These are phyloP conservation scores for Metschnikowia gelsemii DNA, from an alignment of 805 yeast species.

Conservation along the genomic window DNA sequence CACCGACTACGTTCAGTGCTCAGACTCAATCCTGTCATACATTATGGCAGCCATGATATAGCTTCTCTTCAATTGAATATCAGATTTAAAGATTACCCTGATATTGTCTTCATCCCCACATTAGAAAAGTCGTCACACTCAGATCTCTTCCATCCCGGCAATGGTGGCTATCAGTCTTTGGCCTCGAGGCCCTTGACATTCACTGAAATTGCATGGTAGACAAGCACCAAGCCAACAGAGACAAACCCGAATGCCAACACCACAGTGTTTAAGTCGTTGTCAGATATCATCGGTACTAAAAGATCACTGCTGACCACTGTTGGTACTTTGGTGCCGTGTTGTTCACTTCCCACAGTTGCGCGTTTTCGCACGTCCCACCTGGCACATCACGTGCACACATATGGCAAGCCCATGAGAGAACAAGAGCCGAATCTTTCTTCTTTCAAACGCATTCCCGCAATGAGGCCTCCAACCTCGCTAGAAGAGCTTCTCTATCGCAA, in stretches of 20 bases:
- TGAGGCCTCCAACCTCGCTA: conserved; percentile 14
- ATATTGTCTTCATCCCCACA: not conserved
- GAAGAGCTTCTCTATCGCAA: conserved; percentile 30
- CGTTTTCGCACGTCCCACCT: not conserved
- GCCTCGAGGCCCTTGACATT: conserved; percentile 31
- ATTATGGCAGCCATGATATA: too few species aligned
- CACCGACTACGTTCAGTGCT: too few species aligned
- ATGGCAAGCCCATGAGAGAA: not conserved
- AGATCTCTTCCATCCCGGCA: not conserved
- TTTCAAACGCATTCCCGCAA: not conserved
- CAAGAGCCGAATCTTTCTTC: not conserved
- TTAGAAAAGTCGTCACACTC: not conserved
- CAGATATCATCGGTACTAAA: conserved; percentile 64
- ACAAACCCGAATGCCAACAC: conserved; percentile 73
- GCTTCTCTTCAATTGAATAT: too few species aligned
- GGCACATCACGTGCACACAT: conserved; percentile 7
- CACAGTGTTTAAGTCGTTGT: conserved; percentile 70
- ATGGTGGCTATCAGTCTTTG: not conserved
- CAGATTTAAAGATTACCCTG: too few species aligned
- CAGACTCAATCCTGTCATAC: too few species aligned
- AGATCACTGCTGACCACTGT: not conserved
- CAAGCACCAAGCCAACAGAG: conserved; percentile 66
- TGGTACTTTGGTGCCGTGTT: conserved; percentile 1
- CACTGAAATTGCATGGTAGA: conserved; percentile 66
- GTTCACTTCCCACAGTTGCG: conserved; percentile 5